Evolutionary conservation across 2,329 filamentous ascomycete genomes (phyloP).

Genomic region (Ceratocystis variospora): DNA sequence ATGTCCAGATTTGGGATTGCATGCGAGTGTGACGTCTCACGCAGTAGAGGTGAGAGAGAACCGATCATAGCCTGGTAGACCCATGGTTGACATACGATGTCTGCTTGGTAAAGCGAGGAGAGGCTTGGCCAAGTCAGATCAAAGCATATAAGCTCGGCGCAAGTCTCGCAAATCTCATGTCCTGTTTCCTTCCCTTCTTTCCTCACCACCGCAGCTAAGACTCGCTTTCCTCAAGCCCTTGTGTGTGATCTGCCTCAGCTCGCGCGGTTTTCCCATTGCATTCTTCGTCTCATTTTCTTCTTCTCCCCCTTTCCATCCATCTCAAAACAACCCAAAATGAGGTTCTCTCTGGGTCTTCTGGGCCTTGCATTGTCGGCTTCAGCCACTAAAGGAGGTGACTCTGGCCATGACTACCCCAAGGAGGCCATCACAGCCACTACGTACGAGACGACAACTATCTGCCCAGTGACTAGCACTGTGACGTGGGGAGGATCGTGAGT

Average conservation of each 20-base stretch:
- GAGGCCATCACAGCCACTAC: neutral
- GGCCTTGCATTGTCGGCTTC: conserved; percentile 5
- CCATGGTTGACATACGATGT: neutral
- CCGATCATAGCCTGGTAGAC: neutral
- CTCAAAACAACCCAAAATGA: neutral
- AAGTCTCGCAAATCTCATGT: neutral
- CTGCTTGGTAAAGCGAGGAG: neutral
- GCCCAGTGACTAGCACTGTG: conserved; percentile 22
- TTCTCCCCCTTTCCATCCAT: too few relatives aligned
- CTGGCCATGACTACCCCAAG: neutral
- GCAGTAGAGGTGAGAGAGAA: neutral
- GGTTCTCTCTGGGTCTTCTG: conserved; percentile 6
- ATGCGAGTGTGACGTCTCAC: neutral
- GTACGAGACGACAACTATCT: conserved; percentile 15
- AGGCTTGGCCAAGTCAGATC: neutral
- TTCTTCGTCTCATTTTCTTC: neutral
- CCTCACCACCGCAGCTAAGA: conserved; percentile 5
- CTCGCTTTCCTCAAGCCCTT: neutral
- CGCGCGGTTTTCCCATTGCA: neutral
- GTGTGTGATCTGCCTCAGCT: neutral
- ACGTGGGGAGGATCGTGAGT: conserved; percentile 22
- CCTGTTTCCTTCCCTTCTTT: neutral
- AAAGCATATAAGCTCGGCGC: neutral
- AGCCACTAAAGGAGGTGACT: conserved; percentile 1
- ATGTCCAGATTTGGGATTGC: neutral